Conservation (phyloP, 2,329 filamentous ascomycete genomes). For the Beauveria caledonica region DNA sequence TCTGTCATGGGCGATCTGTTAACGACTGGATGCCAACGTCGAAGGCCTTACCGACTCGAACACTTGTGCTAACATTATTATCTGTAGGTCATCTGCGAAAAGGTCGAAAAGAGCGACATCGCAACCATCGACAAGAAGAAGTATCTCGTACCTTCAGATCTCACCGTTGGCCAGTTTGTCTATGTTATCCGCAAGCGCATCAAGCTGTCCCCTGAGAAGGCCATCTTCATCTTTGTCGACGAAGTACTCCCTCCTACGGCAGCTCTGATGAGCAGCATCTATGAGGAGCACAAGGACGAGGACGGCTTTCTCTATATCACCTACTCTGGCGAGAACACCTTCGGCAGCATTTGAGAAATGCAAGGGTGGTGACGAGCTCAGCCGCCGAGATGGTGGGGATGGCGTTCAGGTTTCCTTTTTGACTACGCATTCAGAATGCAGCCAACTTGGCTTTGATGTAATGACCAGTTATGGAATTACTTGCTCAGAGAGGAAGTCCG, state of each 20-base stretch:
- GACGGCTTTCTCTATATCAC: slow-evolving; percentile 95
- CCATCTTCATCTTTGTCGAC: slow-evolving; percentile 99
- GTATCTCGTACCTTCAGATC: slow-evolving; percentile 93
- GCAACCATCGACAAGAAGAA: slow-evolving; percentile 99
- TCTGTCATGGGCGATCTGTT: background rate
- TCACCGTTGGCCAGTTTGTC: slow-evolving; percentile 98
- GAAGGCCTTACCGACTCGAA: background rate
- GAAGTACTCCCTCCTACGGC: slow-evolving; percentile 95
- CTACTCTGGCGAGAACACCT: slow-evolving; percentile 99
- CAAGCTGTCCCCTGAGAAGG: slow-evolving; percentile 98
- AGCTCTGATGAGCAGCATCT: slow-evolving; percentile 98
- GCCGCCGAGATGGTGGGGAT: slow-evolving; percentile 17
- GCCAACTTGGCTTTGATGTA: slow-evolving; percentile 8
- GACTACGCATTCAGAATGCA: slow-evolving; percentile 2
- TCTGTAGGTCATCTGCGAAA: slow-evolving; percentile 91
- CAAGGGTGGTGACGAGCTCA: background rate
- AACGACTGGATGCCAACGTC: background rate
- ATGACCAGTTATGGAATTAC: slow-evolving; percentile 2
- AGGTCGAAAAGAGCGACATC: slow-evolving; percentile 98
- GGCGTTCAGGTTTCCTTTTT: slow-evolving; percentile 28
- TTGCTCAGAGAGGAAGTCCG: background rate
- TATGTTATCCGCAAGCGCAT: slow-evolving; percentile 99
- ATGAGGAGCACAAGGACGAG: slow-evolving; percentile 94
- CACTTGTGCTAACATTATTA: background rate
- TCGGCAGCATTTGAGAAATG: slow-evolving; percentile 44